Base-by-base conservation (phyloP, 2,329 filamentous ascomycete genomes). In the Alternaria sp. region DNA sequence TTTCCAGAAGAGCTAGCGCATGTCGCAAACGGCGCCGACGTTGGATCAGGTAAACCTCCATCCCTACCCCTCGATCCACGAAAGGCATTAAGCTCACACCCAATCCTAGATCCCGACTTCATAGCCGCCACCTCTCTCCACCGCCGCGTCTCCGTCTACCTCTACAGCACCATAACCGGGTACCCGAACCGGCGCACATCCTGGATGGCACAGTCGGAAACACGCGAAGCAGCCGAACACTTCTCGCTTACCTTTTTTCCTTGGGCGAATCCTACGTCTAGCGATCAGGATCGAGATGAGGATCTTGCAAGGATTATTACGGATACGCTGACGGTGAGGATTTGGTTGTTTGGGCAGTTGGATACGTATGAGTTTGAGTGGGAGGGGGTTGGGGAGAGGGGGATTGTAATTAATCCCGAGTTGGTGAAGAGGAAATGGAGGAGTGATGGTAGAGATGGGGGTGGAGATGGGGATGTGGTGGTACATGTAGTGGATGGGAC, bases 231-330 rank as follows among this genome's bases (percentile, higher is more conserved):
- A n/a, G 76, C 77, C 1, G 74, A 77, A 53, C 73, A 76, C 60
- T 79, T 79, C 62, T 67, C 71, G 5, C 67, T 79, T 6, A 73
- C 74, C 0, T 79, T 79, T 65, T 79, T 79, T 51, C 74, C 76
- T 1, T 79, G 77, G 77, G 73, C 74, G 6, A 73, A 77, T 53
- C 77, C 77, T 3, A 47, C 57, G 3, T 65, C 65, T 11, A 57
- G 58, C 11, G 77, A 79, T 36, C 65, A 70, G 25, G 75, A 76
- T 9, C 71, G 70, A 36, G 77, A 79, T 8, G 69, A 73, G 10
- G 68, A 76, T 46, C 68, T 79, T 2, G 63, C 70, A 6, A 61
- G 64, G 7, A 65, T 77, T 26, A 73, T 79, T 11, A 64, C 44
- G 11, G 67, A 67, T n/a, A 70, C 72, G 3, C 54, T 77, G 23